These are phyloP conservation scores for Myrica gale DNA, from an alignment of 306 rosid genomes.

Conservation along the genomic window DNA sequence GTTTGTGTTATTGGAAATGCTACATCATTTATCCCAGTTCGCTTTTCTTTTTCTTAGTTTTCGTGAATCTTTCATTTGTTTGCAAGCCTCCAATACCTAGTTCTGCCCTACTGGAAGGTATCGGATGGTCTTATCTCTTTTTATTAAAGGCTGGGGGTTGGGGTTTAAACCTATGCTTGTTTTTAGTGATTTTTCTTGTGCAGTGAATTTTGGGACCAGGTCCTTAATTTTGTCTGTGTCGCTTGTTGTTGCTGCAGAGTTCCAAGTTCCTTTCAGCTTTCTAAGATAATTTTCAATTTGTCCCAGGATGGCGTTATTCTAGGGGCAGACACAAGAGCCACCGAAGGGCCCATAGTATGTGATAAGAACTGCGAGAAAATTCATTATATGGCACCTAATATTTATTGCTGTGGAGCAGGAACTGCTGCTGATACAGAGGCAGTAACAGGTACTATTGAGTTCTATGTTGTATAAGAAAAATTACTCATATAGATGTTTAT, in stretches of 20 bases:
- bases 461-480: background rate
- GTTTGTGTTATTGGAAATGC: background rate
- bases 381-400: conserved; percentile 61
- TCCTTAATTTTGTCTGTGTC: background rate
- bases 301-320: conserved; percentile 60
- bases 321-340: conserved; percentile 63
- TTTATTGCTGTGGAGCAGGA: conserved; percentile 66
- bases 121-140: background rate
- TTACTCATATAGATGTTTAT: background rate
- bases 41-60: background rate
- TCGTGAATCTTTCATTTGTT: background rate
- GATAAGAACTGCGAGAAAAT: conserved; percentile 61
- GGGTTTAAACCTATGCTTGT: background rate
- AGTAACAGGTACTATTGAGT: conserved; percentile 45
- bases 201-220: background rate
- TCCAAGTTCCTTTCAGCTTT: background rate
- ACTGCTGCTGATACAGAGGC: conserved; percentile 77
- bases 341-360: conserved; percentile 54
- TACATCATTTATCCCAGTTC: background rate
- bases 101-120: background rate
- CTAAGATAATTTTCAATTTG: background rate
- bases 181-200: background rate
- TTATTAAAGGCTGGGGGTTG: background rate
- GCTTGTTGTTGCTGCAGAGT: background rate
- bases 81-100: background rate